Conservation (phyloP, 176 grass and related monocot species). For the Musa troglodytarum region DNA sequence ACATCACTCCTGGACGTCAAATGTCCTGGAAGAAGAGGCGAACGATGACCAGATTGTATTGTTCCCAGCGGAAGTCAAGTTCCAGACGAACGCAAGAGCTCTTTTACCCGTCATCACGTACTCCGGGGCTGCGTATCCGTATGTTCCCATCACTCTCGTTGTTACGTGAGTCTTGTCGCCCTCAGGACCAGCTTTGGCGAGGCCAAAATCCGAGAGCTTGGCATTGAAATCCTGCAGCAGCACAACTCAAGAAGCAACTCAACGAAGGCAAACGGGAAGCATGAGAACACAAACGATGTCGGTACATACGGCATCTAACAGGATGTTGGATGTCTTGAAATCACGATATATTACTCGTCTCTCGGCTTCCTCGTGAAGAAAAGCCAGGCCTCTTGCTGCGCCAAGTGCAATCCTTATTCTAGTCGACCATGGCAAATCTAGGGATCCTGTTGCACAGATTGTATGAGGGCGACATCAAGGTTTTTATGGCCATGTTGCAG, state of each 20-base stretch:
- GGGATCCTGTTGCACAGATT: slow-evolving; percentile 33
- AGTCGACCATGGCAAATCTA: slow-evolving; percentile 80
- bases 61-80: neutral
- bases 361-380: slow-evolving; percentile 99
- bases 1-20: slow-evolving; percentile 82
- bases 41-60: neutral
- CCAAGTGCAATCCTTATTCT: slow-evolving; percentile 98
- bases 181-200: slow-evolving; percentile 97
- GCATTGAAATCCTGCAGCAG: slow-evolving; percentile 91
- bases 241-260: slow-evolving; percentile 8
- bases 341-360: slow-evolving; percentile 98
- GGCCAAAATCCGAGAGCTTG: slow-evolving; percentile 98
- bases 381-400: slow-evolving; percentile 82
- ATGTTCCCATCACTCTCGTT: slow-evolving; percentile 95
- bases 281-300: neutral
- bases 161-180: slow-evolving; percentile 98
- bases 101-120: slow-evolving; percentile 94
- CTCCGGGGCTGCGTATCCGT: slow-evolving; percentile 90
- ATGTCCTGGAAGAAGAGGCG: slow-evolving; percentile 36
- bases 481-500: too few relatives aligned
- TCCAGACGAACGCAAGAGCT: neutral
- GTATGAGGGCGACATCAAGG: neutral
- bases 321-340: slow-evolving; percentile 99
- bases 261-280: neutral
- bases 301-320: slow-evolving; percentile 63